Percentiles rank a stretch among this genome's conserved stretches.
phyloP scores from a whole-genome alignment of 2,329 filamentous ascomycete species.

The Nothomitra cinnamomea region DNA sequence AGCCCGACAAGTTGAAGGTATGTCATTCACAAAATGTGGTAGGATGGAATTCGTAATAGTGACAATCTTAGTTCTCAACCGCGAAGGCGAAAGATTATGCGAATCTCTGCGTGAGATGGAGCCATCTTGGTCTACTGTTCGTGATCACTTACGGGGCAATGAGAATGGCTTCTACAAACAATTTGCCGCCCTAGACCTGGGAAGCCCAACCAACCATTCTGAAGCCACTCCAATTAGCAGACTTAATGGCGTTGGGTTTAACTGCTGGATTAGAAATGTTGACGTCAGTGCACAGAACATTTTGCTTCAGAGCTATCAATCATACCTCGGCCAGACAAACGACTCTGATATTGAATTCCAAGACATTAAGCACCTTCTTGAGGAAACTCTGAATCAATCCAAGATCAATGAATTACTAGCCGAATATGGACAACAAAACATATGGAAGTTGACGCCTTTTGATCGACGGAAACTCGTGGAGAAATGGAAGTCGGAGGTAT shows the following conservation, averaged over 20 bases:
- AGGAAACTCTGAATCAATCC: neutral
- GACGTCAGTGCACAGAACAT: neutral
- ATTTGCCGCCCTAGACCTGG: neutral
- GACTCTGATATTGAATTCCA: slow-evolving; percentile 8
- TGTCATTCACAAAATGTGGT: too few relatives aligned
- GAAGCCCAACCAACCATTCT: neutral
- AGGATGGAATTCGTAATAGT: neutral
- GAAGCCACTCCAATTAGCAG: neutral
- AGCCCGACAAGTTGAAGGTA: neutral
- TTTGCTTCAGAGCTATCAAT: neutral
- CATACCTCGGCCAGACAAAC: neutral
- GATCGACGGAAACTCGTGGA: slow-evolving; percentile 10
- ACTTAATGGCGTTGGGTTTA: neutral
- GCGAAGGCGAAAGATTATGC: neutral
- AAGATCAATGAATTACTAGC: neutral
- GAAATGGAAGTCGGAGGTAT: slow-evolving; percentile 11
- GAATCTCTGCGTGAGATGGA: neutral
- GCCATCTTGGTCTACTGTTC: neutral
- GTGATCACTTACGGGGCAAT: neutral
- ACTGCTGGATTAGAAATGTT: neutral
- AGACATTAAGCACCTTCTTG: slow-evolving; percentile 6
- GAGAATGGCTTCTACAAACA: neutral
- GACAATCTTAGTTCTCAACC: neutral
- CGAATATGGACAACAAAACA: slow-evolving; percentile 7
- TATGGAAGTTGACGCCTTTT: slow-evolving; percentile 10